Evolutionary conservation across 192 early-diverging fungal genomes (phyloP).

Genomic region (Mortierella hygrophila): DNA sequence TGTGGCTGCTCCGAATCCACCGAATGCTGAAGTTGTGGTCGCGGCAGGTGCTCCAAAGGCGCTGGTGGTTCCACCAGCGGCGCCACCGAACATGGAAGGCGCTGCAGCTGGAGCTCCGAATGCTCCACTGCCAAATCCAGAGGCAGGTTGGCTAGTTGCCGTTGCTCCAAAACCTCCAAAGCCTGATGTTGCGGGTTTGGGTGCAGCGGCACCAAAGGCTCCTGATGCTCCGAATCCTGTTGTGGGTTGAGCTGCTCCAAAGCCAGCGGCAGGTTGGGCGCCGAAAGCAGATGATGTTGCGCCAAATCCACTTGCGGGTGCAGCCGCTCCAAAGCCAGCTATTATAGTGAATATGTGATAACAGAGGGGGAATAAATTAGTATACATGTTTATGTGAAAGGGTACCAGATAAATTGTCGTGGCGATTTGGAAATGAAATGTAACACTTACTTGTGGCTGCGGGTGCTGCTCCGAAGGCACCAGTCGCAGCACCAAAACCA

Average conservation of each 20-base stretch:
- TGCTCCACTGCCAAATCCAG: constrained; percentile 57
- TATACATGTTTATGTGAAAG: neutral
- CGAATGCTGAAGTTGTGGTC: constrained; percentile 51
- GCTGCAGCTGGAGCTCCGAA: constrained; percentile 58
- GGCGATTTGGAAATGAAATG: constrained; percentile 3
- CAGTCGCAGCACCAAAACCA: constrained; percentile 44
- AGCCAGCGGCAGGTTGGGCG: constrained; percentile 45
- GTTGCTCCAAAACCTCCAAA: constrained; percentile 62
- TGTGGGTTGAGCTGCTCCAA: constrained; percentile 53
- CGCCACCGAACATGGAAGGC: constrained; percentile 58
- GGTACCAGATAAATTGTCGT: neutral
- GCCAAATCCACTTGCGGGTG: constrained; percentile 12
- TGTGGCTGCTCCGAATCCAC: constrained; percentile 60
- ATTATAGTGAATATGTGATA: constrained; percentile 13
- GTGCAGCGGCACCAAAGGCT: constrained; percentile 58
- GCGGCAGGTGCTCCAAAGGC: constrained; percentile 56
- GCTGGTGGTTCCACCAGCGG: constrained; percentile 22
- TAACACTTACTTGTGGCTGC: constrained; percentile 43
- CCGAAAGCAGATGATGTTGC: constrained; percentile 21
- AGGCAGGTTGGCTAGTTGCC: constrained; percentile 55
- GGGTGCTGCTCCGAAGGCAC: constrained; percentile 54
- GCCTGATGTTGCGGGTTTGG: constrained; percentile 56
- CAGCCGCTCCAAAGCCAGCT: constrained; percentile 57
- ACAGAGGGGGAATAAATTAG: neutral
- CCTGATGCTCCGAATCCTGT: constrained; percentile 60